Evolutionary conservation across 2,329 filamentous ascomycete species (phyloP).

Genomic region (Whalleya microplaca): DNA sequence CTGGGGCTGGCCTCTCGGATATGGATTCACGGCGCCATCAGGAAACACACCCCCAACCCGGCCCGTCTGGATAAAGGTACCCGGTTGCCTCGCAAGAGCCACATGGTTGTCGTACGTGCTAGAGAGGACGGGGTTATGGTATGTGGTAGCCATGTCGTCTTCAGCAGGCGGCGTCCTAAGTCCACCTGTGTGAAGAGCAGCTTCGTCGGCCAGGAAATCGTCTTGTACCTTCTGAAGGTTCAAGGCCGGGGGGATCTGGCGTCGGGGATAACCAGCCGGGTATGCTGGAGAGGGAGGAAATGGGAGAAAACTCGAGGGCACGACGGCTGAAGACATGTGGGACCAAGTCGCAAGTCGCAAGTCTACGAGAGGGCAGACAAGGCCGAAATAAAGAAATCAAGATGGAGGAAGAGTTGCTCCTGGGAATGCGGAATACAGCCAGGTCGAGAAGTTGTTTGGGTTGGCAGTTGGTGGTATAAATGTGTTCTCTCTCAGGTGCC

Average conservation of each 20-base stretch:
- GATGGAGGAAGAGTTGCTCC: background rate
- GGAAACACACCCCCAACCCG: slow-evolving; percentile 38
- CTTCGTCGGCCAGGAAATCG: slow-evolving; percentile 27
- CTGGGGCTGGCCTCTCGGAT: slow-evolving; percentile 24
- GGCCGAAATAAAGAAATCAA: slow-evolving; percentile 10
- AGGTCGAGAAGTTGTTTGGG: background rate
- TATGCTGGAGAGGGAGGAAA: slow-evolving; percentile 34
- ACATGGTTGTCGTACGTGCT: slow-evolving; percentile 51
- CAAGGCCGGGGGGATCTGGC: slow-evolving; percentile 18
- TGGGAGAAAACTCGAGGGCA: slow-evolving; percentile 30
- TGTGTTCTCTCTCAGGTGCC: background rate
- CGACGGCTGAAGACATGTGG: slow-evolving; percentile 38
- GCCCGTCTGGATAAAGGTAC: slow-evolving; percentile 39
- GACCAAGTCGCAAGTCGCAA: slow-evolving; percentile 14
- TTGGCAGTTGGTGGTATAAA: background rate
- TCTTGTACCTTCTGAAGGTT: slow-evolving; percentile 28
- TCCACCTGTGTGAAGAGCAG: slow-evolving; percentile 40
- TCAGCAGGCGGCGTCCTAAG: slow-evolving; percentile 56
- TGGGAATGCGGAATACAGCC: background rate
- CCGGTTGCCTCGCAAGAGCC: slow-evolving; percentile 44
- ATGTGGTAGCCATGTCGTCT: slow-evolving; percentile 56
- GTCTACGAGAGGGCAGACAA: slow-evolving; percentile 7
- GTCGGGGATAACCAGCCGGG: slow-evolving; percentile 22
- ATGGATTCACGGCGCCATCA: slow-evolving; percentile 37
- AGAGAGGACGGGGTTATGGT: slow-evolving; percentile 50